phyloP scores from a whole-genome alignment of 2,329 filamentous ascomycete species.

The Chaetomium olivaceum region DNA sequence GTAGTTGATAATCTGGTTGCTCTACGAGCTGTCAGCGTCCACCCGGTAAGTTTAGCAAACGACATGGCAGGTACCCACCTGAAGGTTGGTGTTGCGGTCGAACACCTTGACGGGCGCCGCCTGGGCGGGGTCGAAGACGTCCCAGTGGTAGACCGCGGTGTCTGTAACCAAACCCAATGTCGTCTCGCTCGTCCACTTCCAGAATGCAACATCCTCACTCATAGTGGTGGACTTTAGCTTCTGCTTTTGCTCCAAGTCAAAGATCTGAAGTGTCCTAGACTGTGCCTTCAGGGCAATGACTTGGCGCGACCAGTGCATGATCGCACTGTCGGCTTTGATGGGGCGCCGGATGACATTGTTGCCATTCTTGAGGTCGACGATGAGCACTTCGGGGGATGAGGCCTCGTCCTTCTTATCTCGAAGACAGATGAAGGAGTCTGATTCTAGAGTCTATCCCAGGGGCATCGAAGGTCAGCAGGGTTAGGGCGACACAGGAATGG shows the following conservation, averaged over 20 bases:
- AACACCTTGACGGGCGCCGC: slow-evolving; percentile 85
- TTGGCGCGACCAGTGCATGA: slow-evolving; percentile 97
- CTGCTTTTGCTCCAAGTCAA: slow-evolving; percentile 87
- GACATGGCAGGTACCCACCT: slow-evolving; percentile 54
- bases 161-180: slow-evolving; percentile 90
- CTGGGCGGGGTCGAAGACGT: slow-evolving; percentile 84
- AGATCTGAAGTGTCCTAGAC: slow-evolving; percentile 92
- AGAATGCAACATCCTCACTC: slow-evolving; percentile 97
- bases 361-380: slow-evolving; percentile 95
- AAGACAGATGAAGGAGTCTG: slow-evolving; percentile 93
- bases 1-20: slow-evolving; percentile 99
- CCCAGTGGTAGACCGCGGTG: slow-evolving; percentile 92
- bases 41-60: not conserved
- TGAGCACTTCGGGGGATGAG: slow-evolving; percentile 89
- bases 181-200: slow-evolving; percentile 96
- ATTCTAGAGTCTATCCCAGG: slow-evolving; percentile 81
- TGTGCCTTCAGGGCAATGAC: slow-evolving; percentile 97
- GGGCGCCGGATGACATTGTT: slow-evolving; percentile 93
- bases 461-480: slow-evolving; percentile 30
- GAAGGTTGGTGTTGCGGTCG: slow-evolving; percentile 87
- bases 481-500: slow-evolving; percentile 3
- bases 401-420: slow-evolving; percentile 88
- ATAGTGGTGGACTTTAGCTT: slow-evolving; percentile 97
- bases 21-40: slow-evolving; percentile 51
- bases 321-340: slow-evolving; percentile 98